Conservation (phyloP, 495 filamentous ascomycete species). For the Xylaria flabelliformis region DNA sequence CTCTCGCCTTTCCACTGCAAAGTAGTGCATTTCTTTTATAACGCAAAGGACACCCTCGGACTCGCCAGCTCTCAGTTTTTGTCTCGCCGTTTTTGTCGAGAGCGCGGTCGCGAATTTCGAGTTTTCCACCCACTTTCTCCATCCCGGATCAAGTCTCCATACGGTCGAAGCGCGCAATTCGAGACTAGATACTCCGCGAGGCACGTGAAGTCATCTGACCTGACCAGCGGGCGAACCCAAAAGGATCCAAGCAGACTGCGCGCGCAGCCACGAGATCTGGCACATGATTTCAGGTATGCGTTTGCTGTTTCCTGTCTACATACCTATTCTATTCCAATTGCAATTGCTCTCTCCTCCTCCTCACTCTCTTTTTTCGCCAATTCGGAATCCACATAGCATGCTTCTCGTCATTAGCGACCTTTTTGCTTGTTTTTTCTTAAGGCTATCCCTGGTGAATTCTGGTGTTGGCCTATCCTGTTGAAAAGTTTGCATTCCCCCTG, state of each 20-base stretch:
- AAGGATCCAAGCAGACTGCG: conserved; percentile 39
- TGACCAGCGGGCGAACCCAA: conserved; percentile 35
- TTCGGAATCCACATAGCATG: conserved; percentile 22
- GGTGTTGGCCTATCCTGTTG: neutral
- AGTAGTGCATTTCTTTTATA: conserved; percentile 34
- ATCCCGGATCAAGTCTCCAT: conserved; percentile 28
- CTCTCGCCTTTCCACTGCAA: conserved; percentile 33
- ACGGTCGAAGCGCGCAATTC: conserved; percentile 34
- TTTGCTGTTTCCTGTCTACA: conserved; percentile 26
- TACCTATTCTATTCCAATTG: neutral
- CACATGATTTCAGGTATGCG: conserved; percentile 44
- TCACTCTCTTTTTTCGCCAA: neutral
- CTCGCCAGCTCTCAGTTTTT: conserved; percentile 1
- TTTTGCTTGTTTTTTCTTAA: neutral
- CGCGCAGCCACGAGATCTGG: conserved; percentile 38
- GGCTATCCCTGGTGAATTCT: neutral
- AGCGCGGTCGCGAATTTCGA: conserved; percentile 24
- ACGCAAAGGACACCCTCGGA: conserved; percentile 29
- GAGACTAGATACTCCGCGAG: conserved; percentile 41
- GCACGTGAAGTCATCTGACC: conserved; percentile 47
- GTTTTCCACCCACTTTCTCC: conserved; percentile 16
- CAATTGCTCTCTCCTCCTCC: neutral
- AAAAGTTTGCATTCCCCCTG: conserved; percentile 5
- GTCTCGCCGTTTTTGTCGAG: conserved; percentile 27
- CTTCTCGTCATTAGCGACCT: conserved; percentile 1